Base-by-base conservation (phyloP, 352 stramenopile genomes). In the Globisporangium spinosum region DNA sequence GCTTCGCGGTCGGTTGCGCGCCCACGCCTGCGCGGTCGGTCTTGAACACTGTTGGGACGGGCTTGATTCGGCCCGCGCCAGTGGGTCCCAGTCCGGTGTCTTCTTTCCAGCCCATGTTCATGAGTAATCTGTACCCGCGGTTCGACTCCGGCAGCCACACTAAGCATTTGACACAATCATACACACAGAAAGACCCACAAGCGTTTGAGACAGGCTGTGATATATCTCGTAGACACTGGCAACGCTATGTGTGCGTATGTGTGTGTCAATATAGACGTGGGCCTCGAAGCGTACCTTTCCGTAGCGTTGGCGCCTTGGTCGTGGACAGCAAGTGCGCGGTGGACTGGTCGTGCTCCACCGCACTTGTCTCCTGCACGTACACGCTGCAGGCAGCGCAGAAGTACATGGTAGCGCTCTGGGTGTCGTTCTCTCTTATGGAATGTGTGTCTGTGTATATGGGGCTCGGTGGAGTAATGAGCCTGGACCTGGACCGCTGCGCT, bases 141-240 rank as follows among this genome's bases (percentile, higher is more conserved):
- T 90, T 90, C n/a, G 80, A 80, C 69, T 88, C 80, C 1, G 82
- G 80, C 45, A 90, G 73, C 82, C 82, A 90, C 20, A 89, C 76
- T 87, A 32, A 32, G 17, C 9, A 25, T 9, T 17, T 38, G 1
- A 12, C 10, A 27, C 43, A 51, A 32, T 2, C n/a, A 71, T 62
- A 64, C 13, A 69, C n/a, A 49, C 32, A 25, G 23, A 35, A 45
- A 47, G 4, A 65, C 53, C 54, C 13, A 9, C 15, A 27, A 43
- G 54, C 58, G 47, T 67, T 20, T 34, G 49, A 13, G 49, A 34
- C 20, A 17, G n/a, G 38, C 38, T 15, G 15, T 2, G 20, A 40
- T 40, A 13, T 13, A 40, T 0, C 0, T 15, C 35, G 13, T 40
- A 40, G 8, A 13, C 35, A 40, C 13, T 15, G 9, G 2, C 10